Base-by-base conservation (phyloP, 2,329 filamentous ascomycete species). In the Colletotrichum theobromicola region DNA sequence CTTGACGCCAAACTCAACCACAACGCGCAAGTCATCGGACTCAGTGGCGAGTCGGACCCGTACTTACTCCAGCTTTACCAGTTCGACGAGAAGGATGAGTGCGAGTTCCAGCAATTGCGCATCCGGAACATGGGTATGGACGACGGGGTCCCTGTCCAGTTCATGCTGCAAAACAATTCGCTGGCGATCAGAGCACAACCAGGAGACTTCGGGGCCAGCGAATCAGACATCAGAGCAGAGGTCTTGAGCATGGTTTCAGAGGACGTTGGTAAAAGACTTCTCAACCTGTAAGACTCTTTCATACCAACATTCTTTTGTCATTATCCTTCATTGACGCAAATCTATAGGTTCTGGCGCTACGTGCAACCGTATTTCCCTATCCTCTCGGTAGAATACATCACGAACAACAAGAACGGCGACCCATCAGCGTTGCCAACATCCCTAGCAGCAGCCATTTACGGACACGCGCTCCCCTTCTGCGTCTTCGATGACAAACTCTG, bases 401-500 rank as follows among this genome's bases (percentile, higher is more conserved):
- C 42, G 3, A 15, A 16, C 3, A 28, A 53, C 7, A 24, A 30
- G 4, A 37, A 60, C 50, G 35, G 60, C 3, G 30, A 64, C 9
- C 71, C 67, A 24, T 70, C 66, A n/a, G 10, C 50, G 5, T 30
- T 74, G 6, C 67, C 71, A 5, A 61, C 35, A 2, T 74, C 34
- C 10, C 50, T 74, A 10, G 24, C 55, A 3, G 71, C 71, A 7
- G 67, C 71, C 2, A 60, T 74, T 6, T 74, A 74, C 28, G 71
- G 71, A 5, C 71, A 74, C 12, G 60, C 71, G 5, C 34, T 74
- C 0, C 67, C 71, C 1, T 74, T 74, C 4, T 74, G 71, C 2
- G 67, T 74, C 24, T 74, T 74, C n/a, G 71, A 74, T 4, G 66
- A 74, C 24, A 65, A 64, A 24, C 67, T 74, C 2, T 70, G 71